Evolutionary conservation across 2,329 filamentous ascomycete species (phyloP).

Genomic region (Verticillium klebahnii): DNA sequence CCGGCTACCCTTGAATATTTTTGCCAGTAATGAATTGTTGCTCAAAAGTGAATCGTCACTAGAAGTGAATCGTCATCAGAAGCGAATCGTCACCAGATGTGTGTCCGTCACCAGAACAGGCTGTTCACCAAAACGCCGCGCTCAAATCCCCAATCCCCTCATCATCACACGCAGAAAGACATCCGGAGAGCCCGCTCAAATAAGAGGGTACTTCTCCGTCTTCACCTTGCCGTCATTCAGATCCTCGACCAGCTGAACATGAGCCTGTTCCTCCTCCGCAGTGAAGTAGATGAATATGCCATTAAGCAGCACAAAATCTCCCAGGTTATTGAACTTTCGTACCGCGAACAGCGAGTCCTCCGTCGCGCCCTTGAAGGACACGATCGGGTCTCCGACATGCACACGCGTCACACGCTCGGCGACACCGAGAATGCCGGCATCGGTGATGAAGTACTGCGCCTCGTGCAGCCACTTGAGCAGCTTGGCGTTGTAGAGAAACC

Average conservation of each 20-base stretch:
- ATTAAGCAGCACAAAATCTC: neutral
- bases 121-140: neutral
- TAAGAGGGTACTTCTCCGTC: neutral
- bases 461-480: neutral
- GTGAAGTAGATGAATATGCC: neutral
- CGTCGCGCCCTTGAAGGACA: neutral
- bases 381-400: neutral
- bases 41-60: neutral
- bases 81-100: neutral
- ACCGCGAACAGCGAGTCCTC: neutral
- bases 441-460: neutral
- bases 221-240: neutral
- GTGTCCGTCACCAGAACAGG: neutral
- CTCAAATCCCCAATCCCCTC: neutral
- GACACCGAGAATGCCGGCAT: neutral
- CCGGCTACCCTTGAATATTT: too few species aligned
- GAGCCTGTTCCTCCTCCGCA: neutral
- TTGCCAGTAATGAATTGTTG: too few species aligned
- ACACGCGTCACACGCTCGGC: neutral
- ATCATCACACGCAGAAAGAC: neutral
- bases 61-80: neutral
- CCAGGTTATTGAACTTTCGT: neutral
- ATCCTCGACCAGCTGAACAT: neutral
- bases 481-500: neutral
- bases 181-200: neutral